phyloP scores from a whole-genome alignment of 352 stramenopile genomes.

The Globisporangium uncinulatum region DNA sequence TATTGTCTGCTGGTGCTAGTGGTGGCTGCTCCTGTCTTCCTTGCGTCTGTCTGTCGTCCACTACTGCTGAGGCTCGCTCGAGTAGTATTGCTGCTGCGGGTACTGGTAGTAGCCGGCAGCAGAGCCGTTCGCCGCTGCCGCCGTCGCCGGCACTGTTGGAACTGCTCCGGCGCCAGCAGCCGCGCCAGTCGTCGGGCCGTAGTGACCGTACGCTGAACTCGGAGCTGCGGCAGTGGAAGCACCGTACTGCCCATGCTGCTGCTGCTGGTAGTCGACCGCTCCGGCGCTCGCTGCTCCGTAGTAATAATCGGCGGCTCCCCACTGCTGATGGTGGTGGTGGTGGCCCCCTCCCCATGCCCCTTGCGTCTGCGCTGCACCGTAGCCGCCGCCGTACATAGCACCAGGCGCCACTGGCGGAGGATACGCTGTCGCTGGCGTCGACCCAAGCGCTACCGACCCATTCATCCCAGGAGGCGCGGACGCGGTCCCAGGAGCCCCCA shows the following conservation, averaged over 20 bases:
- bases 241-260: conserved; percentile 30
- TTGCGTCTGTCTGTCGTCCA: not conserved
- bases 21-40: not conserved
- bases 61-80: conserved; percentile 8
- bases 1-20: not conserved
- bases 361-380: conserved; percentile 10
- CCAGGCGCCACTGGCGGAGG: conserved; percentile 32
- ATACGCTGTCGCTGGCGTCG: conserved; percentile 45
- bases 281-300: conserved; percentile 25
- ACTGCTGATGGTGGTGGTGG: conserved; percentile 23
- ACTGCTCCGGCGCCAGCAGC: not conserved
- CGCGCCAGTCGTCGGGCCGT: conserved; percentile 16
- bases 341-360: conserved; percentile 12
- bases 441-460: conserved; percentile 24
- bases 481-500: conserved; percentile 30
- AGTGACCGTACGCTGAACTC: conserved; percentile 23
- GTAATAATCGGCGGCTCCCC: conserved; percentile 37
- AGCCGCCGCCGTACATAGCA: conserved; percentile 17
- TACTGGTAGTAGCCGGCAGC: conserved; percentile 37
- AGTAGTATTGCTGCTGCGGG: conserved; percentile 20
- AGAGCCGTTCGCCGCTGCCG: not conserved
- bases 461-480: conserved; percentile 22
- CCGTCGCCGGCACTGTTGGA: not conserved
- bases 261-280: conserved; percentile 20
- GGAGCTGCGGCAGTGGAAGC: not conserved